Base-by-base conservation (phyloP, 352 stramenopile species). In the Globisporangium middletonii region DNA sequence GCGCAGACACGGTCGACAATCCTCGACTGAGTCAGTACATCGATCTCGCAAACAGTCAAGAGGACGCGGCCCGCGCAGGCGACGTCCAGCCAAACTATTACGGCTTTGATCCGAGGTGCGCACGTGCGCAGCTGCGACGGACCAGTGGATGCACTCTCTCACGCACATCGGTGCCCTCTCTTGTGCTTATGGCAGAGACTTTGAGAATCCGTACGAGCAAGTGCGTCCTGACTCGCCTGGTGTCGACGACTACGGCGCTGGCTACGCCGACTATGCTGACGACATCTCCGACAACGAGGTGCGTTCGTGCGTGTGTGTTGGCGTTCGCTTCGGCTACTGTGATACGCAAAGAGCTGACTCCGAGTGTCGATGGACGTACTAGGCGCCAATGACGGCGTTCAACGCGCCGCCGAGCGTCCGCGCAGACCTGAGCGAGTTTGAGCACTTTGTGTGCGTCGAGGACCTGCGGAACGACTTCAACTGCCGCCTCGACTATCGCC, bases 221-320 rank as follows among this genome's bases (percentile, higher is more conserved):
- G 57, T 76, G 64, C 60, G 48, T 62, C 44, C 45, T 49, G 48
- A 52, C 30, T 62, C 48, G 2, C 50, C 46, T 16, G 50, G 30
- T 16, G 65, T 69, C n/a, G 61, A 70, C 47, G 55, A 60, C 54
- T 63, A 71, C 33, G 33, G 33, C 23, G 51, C 30, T 35, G 26
- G 42, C n/a, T 55, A 55, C 51, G 42, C 57, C 18, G 68, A 83
- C 50, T 71, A 69, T 26, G 53, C 80, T 16, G 79, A 89, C 63
- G 75, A 89, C 19, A 86, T 89, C 6, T 86, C 77, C 13, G 79
- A 89, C 59, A 68, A 82, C 44, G 77, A 89, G 74, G 77, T 89
- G 30, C 26, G 27, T 19, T 28, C 15, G 46, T 30, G 49, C 30
- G 7, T 23, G n/a, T 19, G 16, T 53, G 19, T n/a, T 27, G 26